phyloP scores from a whole-genome alignment of 768 basidiomycete species.

The Lactarius evosmus region DNA sequence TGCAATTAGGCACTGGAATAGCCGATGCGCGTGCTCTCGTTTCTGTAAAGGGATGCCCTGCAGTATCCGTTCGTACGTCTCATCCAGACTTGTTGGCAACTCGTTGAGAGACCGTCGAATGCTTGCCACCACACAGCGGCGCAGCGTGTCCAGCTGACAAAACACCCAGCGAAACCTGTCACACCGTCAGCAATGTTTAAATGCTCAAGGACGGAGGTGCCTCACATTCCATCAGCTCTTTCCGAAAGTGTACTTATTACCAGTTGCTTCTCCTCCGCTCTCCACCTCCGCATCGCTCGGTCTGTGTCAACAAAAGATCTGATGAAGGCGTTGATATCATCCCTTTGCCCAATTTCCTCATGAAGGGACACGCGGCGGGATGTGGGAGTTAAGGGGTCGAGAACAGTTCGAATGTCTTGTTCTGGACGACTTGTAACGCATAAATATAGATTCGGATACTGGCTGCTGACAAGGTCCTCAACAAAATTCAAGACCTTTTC shows the following conservation, averaged over 20 bases:
- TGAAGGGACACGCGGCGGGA: slow-evolving; percentile 2
- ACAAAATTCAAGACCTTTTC: not conserved
- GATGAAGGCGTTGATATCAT: slow-evolving; percentile 2
- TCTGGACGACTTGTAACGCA: slow-evolving; percentile 16
- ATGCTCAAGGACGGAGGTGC: not conserved
- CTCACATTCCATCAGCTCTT: slow-evolving; percentile 1
- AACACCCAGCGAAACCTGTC: slow-evolving; percentile 7
- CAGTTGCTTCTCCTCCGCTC: not conserved
- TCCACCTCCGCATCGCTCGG: slow-evolving; percentile 6
- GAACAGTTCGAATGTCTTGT: not conserved
- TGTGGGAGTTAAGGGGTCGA: not conserved
- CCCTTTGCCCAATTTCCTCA: slow-evolving; percentile 5
- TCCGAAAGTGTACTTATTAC: slow-evolving; percentile 1
- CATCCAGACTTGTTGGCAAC: not conserved
- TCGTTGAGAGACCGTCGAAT: not conserved
- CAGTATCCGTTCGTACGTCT: slow-evolving; percentile 4
- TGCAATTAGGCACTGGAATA: slow-evolving; percentile 6
- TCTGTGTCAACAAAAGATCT: not conserved
- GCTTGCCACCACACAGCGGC: not conserved
- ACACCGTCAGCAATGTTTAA: not conserved
- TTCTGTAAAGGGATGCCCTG: slow-evolving; percentile 4
- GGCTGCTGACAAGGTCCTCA: not conserved
- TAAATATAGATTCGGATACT: not conserved
- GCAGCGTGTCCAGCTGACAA: slow-evolving; percentile 4
- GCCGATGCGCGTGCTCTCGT: not conserved